Evolutionary conservation across 257 asterid species (phyloP).

Genomic region (Petunia axillaris): DNA sequence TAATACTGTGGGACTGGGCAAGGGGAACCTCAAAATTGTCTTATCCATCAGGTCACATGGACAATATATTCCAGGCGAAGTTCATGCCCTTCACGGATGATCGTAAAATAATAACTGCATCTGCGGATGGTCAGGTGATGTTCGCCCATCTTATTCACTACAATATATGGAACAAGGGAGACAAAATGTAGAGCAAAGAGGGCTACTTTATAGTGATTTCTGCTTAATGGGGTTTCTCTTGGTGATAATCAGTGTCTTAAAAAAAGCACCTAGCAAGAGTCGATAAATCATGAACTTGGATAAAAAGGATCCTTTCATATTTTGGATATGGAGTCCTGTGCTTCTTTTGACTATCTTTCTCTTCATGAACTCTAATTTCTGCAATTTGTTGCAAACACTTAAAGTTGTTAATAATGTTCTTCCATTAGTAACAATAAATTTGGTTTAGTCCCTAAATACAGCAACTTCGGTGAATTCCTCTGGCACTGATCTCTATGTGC

Average conservation of each 20-base stretch:
- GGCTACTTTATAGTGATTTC: not conserved
- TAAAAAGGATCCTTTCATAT: not conserved
- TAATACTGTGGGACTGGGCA: constrained; percentile 84
- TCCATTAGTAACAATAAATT: not conserved
- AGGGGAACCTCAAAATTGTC: constrained; percentile 50
- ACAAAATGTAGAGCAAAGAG: not conserved
- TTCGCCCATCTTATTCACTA: not conserved
- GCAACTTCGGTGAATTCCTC: not conserved
- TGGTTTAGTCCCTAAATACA: not conserved
- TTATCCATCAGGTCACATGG: constrained; percentile 74
- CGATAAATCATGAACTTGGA: not conserved
- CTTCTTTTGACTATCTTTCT: not conserved
- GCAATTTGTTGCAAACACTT: not conserved
- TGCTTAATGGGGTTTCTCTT: not conserved
- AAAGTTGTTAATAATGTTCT: not conserved
- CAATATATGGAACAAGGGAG: not conserved
- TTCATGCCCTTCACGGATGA: constrained; percentile 79
- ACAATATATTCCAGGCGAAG: constrained; percentile 73
- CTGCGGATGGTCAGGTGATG: constrained; percentile 84
- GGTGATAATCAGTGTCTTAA: not conserved
- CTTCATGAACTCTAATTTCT: not conserved
- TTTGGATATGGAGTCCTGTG: not conserved
- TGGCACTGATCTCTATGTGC: not conserved
- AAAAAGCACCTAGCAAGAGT: not conserved
- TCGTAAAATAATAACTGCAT: constrained; percentile 62